A percentile compares a stretch with the other conserved stretches of the same genome.
Conservation (phyloP, 345 rosid genomes). For the Murraya paniculata region DNA sequence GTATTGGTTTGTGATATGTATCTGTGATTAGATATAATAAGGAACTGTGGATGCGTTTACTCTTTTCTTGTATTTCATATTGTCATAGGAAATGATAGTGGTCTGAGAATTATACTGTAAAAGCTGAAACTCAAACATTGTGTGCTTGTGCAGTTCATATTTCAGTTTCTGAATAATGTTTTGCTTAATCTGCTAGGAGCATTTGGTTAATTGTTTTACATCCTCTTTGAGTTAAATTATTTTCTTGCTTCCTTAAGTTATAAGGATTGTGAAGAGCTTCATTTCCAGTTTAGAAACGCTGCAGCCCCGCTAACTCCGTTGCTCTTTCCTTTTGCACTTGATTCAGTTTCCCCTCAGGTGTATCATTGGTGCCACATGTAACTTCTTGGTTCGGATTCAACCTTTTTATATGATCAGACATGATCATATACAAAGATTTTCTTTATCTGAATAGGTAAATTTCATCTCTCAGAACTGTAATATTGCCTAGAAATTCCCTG, state of each 20-base stretch:
- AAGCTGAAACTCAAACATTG: constrained; percentile 32
- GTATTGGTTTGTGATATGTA: constrained; percentile 64
- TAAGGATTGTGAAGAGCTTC: neutral
- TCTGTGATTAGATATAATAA: constrained; percentile 64
- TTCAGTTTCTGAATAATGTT: constrained; percentile 27
- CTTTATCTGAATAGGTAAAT: neutral
- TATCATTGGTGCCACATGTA: neutral
- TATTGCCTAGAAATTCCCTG: neutral
- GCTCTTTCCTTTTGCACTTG: neutral
- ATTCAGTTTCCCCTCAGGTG: neutral
- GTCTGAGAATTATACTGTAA: constrained; percentile 54
- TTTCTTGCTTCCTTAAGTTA: too few relatives aligned
- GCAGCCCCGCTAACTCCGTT: neutral
- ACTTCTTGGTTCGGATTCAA: neutral
- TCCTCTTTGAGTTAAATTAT: neutral
- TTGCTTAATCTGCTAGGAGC: constrained; percentile 11
- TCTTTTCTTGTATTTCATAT: constrained; percentile 29
- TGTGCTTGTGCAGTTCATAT: constrained; percentile 40
- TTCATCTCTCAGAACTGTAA: neutral
- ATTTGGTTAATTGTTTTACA: neutral
- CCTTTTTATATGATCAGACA: too few relatives aligned
- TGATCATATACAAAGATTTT: neutral
- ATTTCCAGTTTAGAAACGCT: neutral
- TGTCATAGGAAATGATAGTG: constrained; percentile 38
- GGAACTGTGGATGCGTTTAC: constrained; percentile 36